These are phyloP conservation scores for Lolium rigidum DNA, from an alignment of 176 grass and related monocot genomes.

Conservation along the genomic window DNA sequence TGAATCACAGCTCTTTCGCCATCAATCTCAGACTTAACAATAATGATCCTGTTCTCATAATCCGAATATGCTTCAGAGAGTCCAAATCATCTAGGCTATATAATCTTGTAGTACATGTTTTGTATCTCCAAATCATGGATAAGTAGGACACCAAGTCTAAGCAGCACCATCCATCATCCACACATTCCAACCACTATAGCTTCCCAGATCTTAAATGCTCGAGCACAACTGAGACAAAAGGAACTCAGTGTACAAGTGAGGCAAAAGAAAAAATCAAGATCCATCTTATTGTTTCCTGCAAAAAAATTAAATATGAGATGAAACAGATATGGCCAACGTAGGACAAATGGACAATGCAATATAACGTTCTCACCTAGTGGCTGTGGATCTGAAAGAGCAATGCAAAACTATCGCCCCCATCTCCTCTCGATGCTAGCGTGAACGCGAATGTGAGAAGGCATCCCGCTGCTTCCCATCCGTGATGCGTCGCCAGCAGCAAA, in stretches of 20 bases:
- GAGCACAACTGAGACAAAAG: too few relatives aligned
- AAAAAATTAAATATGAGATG: background rate
- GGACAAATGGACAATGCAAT: background rate
- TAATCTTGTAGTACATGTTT: too few relatives aligned
- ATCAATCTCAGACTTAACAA: too few relatives aligned
- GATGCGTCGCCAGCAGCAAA: too few relatives aligned
- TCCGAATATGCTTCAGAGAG: too few relatives aligned
- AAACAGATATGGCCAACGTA: background rate
- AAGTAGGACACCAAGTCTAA: background rate
- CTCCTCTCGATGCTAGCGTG: background rate
- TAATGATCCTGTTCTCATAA: too few relatives aligned
- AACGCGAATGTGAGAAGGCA: background rate
- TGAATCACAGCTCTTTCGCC: too few relatives aligned
- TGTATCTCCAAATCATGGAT: background rate
- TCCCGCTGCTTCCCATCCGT: background rate
- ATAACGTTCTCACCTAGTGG: background rate
- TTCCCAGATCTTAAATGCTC: background rate
- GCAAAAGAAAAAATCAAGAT: background rate
- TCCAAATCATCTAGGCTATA: too few relatives aligned
- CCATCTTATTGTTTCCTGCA: too few relatives aligned
- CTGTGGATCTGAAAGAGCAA: background rate
- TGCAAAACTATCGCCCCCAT: too few relatives aligned
- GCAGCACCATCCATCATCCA: background rate
- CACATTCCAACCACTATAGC: too few relatives aligned
- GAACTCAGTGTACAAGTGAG: background rate